Base-by-base conservation (phyloP, 192 early-diverging fungal species). In the Rhizoclosmatium sp. region DNA sequence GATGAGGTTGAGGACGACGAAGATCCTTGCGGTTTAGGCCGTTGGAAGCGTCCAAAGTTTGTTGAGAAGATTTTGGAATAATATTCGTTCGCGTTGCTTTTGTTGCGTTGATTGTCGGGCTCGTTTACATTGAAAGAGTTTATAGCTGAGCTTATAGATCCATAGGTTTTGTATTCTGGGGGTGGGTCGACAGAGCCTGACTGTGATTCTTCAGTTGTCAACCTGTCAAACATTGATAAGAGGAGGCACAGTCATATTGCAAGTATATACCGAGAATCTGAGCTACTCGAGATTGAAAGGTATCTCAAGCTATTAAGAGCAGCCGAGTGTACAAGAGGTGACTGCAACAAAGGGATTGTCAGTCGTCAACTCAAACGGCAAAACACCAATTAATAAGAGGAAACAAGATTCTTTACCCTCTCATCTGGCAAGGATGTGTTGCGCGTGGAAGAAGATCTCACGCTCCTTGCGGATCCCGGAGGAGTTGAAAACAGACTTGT, bases 241-340 rank as follows among this genome's bases (percentile, higher is more conserved):
- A 31, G 31, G 31, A 31, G 31, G 54, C 10, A 56, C 19, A 14
- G 9, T 56, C 54, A 56, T n/a, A 14, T 56, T 56, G 54, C 54
- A 14, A n/a, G 10, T 9, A 0, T n/a, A 56, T 9, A 56, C 9
- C 54, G 9, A 9, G 19, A 56, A 9, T 56, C 19, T 56, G 54
- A 56, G 54, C 19, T 56, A 9, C 9, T n/a, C 10, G 60, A 62
- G 5, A 62, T 7, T 40, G 60, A 9, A 7, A 7, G 7, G 1
- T 62, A 62, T 62, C 60, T 62, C 60, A 7, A 7, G 23, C 60
- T 62, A 40, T 62, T 62, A 1, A 62, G 23, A 19, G 60, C 60
- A 4, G 60, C 60, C 0, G 60, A 62, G 39, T 62, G 9, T 7
- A 62, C 19, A 19, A 62, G 39, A 7, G 60, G 60, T 5, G 60